A percentile compares a stretch with the other conserved stretches of the same genome.
These are phyloP conservation scores for Hirsutella minnesotensis DNA, from an alignment of 2,329 filamentous ascomycete species.

Conservation along the genomic window DNA sequence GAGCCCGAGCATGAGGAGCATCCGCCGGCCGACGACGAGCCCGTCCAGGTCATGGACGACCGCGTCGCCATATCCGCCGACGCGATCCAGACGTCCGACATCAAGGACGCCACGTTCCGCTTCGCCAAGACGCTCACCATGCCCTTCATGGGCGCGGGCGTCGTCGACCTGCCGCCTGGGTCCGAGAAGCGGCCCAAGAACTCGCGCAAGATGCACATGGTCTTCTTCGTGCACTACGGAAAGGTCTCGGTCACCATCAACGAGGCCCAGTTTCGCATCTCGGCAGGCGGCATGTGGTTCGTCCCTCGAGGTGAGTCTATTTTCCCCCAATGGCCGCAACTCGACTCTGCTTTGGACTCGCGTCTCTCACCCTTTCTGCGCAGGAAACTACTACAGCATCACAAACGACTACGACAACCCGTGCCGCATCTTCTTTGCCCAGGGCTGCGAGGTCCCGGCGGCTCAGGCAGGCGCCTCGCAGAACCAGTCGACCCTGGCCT, in stretches of 20 bases:
- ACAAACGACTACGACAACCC: slow-evolving; percentile 62
- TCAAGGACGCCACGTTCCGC: slow-evolving; percentile 59
- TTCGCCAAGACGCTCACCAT: slow-evolving; percentile 81
- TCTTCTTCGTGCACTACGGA: slow-evolving; percentile 81
- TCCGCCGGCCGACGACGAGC: slow-evolving; percentile 42
- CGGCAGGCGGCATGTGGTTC: slow-evolving; percentile 83
- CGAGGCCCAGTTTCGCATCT: slow-evolving; percentile 67
- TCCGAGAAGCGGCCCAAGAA: slow-evolving; percentile 86
- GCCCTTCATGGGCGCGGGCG: slow-evolving; percentile 78
- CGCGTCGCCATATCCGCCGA: slow-evolving; percentile 44
- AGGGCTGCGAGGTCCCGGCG: slow-evolving; percentile 56
- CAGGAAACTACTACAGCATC: slow-evolving; percentile 92
- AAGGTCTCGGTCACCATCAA: slow-evolving; percentile 71
- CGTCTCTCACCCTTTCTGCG: no score
- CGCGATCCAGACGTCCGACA: slow-evolving; percentile 45
- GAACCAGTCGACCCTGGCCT: not conserved
- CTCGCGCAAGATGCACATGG: slow-evolving; percentile 90
- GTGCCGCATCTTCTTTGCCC: slow-evolving; percentile 82
- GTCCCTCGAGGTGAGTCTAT: slow-evolving; percentile 68
- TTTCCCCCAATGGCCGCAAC: no score
- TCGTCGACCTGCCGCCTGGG: slow-evolving; percentile 78
- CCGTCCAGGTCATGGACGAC: slow-evolving; percentile 40
- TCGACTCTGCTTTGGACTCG: no score
- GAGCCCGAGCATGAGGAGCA: slow-evolving; percentile 42
- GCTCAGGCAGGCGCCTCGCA: not conserved